phyloP scores from a whole-genome alignment of 2,329 filamentous ascomycete genomes.

The Ophiocordyceps camponoti-floridani region DNA sequence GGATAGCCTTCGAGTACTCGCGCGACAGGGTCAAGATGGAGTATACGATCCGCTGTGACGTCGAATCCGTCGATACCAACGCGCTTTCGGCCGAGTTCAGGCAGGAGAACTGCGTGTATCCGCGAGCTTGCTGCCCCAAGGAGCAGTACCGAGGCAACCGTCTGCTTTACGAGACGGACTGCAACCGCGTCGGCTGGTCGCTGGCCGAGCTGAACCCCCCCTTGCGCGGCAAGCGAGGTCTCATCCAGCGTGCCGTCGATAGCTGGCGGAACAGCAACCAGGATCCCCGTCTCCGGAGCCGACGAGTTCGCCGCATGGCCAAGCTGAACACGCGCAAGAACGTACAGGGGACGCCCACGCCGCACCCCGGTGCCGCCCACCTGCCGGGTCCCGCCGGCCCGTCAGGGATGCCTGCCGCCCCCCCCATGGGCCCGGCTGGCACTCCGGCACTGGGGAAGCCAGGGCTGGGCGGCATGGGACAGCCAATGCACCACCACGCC shows the following conservation, averaged over 20 bases:
- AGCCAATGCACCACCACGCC: slow-evolving; percentile 44
- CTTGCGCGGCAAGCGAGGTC: slow-evolving; percentile 77
- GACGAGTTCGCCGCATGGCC: slow-evolving; percentile 83
- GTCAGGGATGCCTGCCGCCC: slow-evolving; percentile 42
- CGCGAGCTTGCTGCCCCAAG: slow-evolving; percentile 83
- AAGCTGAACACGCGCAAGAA: slow-evolving; percentile 84
- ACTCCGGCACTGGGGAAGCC: slow-evolving; percentile 44
- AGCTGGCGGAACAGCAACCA: slow-evolving; percentile 99
- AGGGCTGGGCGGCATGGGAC: slow-evolving; percentile 47
- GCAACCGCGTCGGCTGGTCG: slow-evolving; percentile 99
- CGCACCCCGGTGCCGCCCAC: slow-evolving; percentile 37
- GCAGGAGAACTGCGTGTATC: slow-evolving; percentile 95
- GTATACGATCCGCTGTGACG: slow-evolving; percentile 95
- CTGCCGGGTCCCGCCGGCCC: slow-evolving; percentile 51
- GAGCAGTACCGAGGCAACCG: slow-evolving; percentile 95
- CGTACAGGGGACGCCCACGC: slow-evolving; percentile 37
- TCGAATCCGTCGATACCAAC: slow-evolving; percentile 89
- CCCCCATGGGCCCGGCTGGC: slow-evolving; percentile 41
- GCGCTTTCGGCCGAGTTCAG: slow-evolving; percentile 78
- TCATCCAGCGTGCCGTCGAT: slow-evolving; percentile 94
- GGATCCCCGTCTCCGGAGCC: slow-evolving; percentile 76
- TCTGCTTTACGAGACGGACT: slow-evolving; percentile 92
- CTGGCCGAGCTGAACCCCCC: slow-evolving; percentile 83
- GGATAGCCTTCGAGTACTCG: slow-evolving; percentile 98
- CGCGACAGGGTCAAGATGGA: slow-evolving; percentile 97